Percentiles rank a stretch among this genome's conserved stretches.
Conservation (phyloP, 257 asterid genomes). For the Handroanthus guayacan region DNA sequence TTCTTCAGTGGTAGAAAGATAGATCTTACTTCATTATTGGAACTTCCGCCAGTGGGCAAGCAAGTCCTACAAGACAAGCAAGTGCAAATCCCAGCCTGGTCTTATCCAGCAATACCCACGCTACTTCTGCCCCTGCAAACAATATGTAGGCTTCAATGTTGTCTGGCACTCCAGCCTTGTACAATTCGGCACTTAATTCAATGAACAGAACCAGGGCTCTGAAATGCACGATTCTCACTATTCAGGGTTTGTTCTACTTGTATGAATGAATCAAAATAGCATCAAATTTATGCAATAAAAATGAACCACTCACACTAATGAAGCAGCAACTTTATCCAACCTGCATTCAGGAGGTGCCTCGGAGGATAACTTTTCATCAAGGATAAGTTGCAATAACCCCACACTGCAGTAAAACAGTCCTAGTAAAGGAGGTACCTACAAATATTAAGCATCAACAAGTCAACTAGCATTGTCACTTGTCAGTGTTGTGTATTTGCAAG, state of each 20-base stretch:
- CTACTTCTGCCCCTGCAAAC: conserved; percentile 67
- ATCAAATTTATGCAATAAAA: not conserved
- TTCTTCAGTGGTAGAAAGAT: not conserved
- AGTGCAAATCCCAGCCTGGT: conserved; percentile 66
- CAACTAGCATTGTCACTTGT: too few species aligned
- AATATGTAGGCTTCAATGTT: conserved; percentile 68
- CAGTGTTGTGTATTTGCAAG: not conserved
- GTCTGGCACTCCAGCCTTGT: conserved; percentile 71
- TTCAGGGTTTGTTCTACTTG: too few species aligned
- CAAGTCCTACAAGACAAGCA: conserved; percentile 67
- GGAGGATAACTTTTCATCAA: conserved; percentile 52
- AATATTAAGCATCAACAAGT: not conserved
- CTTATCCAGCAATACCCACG: conserved; percentile 65
- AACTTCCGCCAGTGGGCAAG: conserved; percentile 75
- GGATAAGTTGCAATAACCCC: conserved; percentile 61
- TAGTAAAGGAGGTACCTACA: conserved; percentile 76
- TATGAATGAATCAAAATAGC: not conserved
- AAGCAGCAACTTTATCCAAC: conserved; percentile 46
- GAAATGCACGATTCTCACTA: conserved; percentile 12
- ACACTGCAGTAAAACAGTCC: conserved; percentile 72
- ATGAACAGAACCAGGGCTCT: conserved; percentile 66
- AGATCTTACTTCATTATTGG: conserved; percentile 64
- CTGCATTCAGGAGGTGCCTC: conserved; percentile 40
- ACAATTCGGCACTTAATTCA: conserved; percentile 75
- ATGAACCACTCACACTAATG: conserved; percentile 53